Base-by-base conservation (phyloP, 306 rosid genomes). In the Quercus gilva region DNA sequence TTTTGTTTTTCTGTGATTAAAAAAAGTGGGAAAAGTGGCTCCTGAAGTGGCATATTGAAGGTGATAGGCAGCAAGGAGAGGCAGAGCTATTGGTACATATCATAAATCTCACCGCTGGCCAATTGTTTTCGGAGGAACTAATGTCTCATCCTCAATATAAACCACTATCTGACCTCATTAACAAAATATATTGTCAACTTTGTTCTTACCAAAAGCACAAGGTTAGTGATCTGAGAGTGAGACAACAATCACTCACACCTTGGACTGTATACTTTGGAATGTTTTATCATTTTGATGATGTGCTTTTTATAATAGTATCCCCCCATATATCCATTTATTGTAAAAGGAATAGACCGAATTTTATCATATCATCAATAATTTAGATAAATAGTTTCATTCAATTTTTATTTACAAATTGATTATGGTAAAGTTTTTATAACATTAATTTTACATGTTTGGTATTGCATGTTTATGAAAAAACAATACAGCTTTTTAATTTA, bases 21-120 rank as follows among this genome's bases (percentile, higher is more conserved):
- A 60, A 67, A 18, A 58, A 96, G 97, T 96, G 98, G 99, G 80
- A 81, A 77, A 88, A 90, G 71, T 96, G 97, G 98, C 81, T 96
- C 51, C 67, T 87, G 55, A 88, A 84, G 78, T 93, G 99, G 97
- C 74, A 85, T 74, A 82, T 73, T 5, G 91, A 83, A 80, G 97
- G 90, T 26, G 92, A 88, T 83, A 80, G 41, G 77, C 76, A 86
- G 53, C 74, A 81, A 79, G 96, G 80, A 76, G 84, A 89, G 77
- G 99, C 91, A 52, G 90, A 90, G 82, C 85, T 96, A 43, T 78
- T 93, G 74, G 96, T 84, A 68, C 78, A 86, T 58, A 89, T 81
- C 79, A 84, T 96, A 85, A 96, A 89, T 85, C 90, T 86, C 7
- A 89, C 83, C 74, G 82, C 87, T 2, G 91, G 93, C 75, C 74